Base-by-base conservation (phyloP, 306 rosid genomes). In the Dicorynia guianensis region DNA sequence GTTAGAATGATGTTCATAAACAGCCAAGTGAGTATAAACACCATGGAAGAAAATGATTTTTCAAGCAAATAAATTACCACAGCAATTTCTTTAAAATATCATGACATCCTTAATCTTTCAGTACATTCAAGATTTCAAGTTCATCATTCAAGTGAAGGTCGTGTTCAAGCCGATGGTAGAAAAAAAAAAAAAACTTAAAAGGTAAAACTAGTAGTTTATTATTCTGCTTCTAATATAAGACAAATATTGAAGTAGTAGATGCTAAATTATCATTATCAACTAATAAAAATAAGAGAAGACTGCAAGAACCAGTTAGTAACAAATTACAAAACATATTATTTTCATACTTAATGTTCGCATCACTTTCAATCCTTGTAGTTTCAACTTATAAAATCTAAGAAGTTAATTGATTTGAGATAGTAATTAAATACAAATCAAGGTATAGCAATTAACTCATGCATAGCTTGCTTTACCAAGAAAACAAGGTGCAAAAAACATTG, bases 1-100 rank as follows among this genome's bases (percentile, higher is more conserved):
- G 17, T 62, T 56, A 72, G 72, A 63, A 80, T 48, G 59, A 56
- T 56, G 67, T 34, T n/a, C 40, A 13, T 50, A 65, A 75, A 67
- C 49, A 75, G 44, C 63, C 50, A 2, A 18, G 52, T 36, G 53
- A 66, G 47, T 48, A 80, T 65, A 74, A 57, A 63, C 38, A 74
- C 20, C 55, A 33, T 48, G 19, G 38, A 42, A n/a, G 35, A 73
- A 58, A 14, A 67, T 4, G 13, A 59, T 55, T 10, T 2, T 75
- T 63, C 46, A 69, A 57, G 50, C 50, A 67, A 76, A 61, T 30
- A 36, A 43, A 53, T 20, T 68, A 69, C 38, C 36, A 33, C 62
- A 54, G 40, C 63, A 9, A 57, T 8, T 48, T 44, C 30, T 57
- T 18, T 20, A 50, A 6, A 55, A 63, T 11, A 64, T 25, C 18